Percentiles rank a stretch among this genome's conserved stretches.
Conservation (phyloP, 176 grass and related monocot species). For the Oryza coarctata region DNA sequence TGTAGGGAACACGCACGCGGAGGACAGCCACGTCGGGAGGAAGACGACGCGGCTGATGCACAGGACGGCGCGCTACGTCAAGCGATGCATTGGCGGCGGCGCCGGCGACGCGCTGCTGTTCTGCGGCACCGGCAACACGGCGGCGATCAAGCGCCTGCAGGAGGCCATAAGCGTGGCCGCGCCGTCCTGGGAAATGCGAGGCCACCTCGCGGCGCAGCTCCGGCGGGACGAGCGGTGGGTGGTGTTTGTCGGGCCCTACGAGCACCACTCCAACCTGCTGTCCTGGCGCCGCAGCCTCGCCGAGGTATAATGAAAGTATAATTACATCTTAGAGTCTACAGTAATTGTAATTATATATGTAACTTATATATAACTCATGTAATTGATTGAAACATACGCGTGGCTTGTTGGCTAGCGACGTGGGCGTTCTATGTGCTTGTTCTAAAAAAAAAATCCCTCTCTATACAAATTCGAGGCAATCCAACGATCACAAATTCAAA, state of each 20-base stretch:
- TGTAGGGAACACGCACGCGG: constrained; percentile 77
- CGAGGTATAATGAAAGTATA: too few relatives aligned
- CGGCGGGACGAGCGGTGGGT: constrained; percentile 65
- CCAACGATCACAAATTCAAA: too few relatives aligned
- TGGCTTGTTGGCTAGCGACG: too few relatives aligned
- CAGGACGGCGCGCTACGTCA: constrained; percentile 59
- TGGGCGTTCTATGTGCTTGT: too few relatives aligned
- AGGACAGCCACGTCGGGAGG: constrained; percentile 77
- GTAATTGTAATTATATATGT: too few relatives aligned
- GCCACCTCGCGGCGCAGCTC: constrained; percentile 33
- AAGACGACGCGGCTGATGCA: constrained; percentile 62
- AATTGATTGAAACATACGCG: too few relatives aligned
- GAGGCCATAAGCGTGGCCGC: constrained; percentile 57
- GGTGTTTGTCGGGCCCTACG: constrained; percentile 73
- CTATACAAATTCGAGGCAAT: too few relatives aligned
- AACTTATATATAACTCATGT: too few relatives aligned
- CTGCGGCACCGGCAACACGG: constrained; percentile 65
- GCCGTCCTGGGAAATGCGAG: constrained; percentile 33
- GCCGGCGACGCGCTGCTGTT: constrained; percentile 54
- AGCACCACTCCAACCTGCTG: constrained; percentile 91
- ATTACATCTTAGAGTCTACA: too few relatives aligned
- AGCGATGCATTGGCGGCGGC: constrained; percentile 66
- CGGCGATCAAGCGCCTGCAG: constrained; percentile 79
- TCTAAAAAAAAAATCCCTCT: too few relatives aligned
- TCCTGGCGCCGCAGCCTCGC: constrained; percentile 77